A percentile compares a stretch with the other conserved stretches of the same genome.
phyloP scores from a whole-genome alignment of 768 basidiomycete genomes.

The Calocybe cyanea region DNA sequence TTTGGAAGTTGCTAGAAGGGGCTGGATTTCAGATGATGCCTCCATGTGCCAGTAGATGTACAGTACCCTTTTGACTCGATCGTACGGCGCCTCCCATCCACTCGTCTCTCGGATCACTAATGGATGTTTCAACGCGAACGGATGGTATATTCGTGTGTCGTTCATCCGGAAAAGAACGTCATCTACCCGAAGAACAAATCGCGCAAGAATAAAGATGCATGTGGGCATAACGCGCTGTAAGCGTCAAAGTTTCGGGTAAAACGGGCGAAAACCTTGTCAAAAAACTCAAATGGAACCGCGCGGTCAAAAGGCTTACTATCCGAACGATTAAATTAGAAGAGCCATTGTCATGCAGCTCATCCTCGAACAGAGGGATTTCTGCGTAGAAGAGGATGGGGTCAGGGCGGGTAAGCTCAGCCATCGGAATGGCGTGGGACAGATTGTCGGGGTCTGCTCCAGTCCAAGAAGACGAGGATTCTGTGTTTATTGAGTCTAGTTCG shows the following conservation, averaged over 20 bases:
- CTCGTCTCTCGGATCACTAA: slow-evolving; percentile 73
- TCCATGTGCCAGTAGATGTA: background rate
- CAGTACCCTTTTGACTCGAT: slow-evolving; percentile 67
- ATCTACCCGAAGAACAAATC: slow-evolving; percentile 94
- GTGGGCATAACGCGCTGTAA: slow-evolving; percentile 95
- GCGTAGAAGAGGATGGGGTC: slow-evolving; percentile 99
- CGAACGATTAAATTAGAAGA: slow-evolving; percentile 79
- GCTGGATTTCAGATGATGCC: background rate
- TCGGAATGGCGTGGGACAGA: slow-evolving; percentile 65
- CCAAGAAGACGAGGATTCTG: slow-evolving; percentile 34
- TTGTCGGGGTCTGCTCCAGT: slow-evolving; percentile 53
- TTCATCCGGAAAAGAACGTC: slow-evolving; percentile 86
- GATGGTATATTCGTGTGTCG: slow-evolving; percentile 90
- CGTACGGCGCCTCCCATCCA: slow-evolving; percentile 92
- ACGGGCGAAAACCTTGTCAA: background rate
- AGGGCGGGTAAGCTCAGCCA: slow-evolving; percentile 78
- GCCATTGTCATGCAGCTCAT: slow-evolving; percentile 97
- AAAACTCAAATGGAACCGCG: background rate
- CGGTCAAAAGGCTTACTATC: slow-evolving; percentile 69
- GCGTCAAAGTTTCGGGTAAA: slow-evolving; percentile 1
- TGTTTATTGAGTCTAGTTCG: slow-evolving; percentile 18
- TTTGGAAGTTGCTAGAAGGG: slow-evolving; percentile 57
- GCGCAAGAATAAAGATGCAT: slow-evolving; percentile 84
- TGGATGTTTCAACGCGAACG: slow-evolving; percentile 59
- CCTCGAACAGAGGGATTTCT: slow-evolving; percentile 91